Conservation (phyloP, 108 stramenopile genomes). For the Aureococcus anophagefferens region DNA sequence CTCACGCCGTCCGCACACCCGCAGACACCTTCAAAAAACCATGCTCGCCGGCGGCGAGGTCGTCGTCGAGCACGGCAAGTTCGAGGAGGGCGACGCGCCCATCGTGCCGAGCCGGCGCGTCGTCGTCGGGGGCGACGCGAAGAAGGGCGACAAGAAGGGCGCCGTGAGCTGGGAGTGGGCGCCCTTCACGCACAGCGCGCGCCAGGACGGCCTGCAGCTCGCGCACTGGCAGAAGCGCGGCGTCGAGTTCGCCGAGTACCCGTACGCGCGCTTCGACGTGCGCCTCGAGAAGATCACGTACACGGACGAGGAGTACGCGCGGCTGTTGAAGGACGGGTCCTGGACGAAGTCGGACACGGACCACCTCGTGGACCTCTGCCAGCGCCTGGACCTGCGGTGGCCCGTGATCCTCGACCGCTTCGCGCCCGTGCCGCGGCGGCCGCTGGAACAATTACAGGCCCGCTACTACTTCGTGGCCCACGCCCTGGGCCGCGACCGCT, state of each 20-base stretch:
- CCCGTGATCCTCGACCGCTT: constrained; percentile 50
- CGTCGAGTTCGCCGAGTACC: constrained; percentile 83
- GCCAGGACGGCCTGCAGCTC: neutral
- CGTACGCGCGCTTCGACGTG: constrained; percentile 80
- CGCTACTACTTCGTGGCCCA: constrained; percentile 74
- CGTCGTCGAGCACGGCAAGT: too few species aligned
- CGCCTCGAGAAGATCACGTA: constrained; percentile 64
- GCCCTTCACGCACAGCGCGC: too few species aligned
- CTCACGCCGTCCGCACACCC: too few species aligned
- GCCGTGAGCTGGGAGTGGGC: too few species aligned
- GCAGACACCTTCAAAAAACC: too few species aligned
- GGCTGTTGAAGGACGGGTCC: constrained; percentile 19
- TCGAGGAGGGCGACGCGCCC: too few species aligned
- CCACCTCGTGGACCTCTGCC: constrained; percentile 61
- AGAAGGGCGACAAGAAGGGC: too few species aligned
- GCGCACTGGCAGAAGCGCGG: constrained; percentile 21
- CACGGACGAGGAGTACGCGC: constrained; percentile 62
- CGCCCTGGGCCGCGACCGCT: neutral
- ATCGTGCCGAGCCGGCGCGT: too few species aligned
- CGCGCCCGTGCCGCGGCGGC: constrained; percentile 34
- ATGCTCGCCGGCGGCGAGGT: too few species aligned
- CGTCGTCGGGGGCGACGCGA: too few species aligned
- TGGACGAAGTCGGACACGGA: constrained; percentile 88
- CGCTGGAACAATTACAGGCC: constrained; percentile 71
- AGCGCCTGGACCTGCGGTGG: constrained; percentile 79